A percentile compares a stretch with the other conserved stretches of the same genome.
These are phyloP conservation scores for Meyerozyma sp. DNA, from an alignment of 1,139 yeast species.

Conservation along the genomic window DNA sequence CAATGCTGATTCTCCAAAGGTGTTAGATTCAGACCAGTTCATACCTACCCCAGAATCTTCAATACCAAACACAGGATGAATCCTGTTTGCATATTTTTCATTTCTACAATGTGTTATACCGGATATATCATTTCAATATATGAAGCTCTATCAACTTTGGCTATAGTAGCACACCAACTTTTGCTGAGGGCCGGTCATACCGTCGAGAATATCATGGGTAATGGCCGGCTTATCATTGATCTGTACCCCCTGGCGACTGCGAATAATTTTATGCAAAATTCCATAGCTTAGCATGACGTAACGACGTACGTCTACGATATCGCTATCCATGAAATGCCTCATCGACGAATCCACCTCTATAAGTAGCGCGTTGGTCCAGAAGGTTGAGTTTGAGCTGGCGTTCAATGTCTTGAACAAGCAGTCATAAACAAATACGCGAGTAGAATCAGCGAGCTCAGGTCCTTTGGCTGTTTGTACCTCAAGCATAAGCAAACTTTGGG, in stretches of 20 bases:
- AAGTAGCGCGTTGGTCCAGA: conserved; percentile 15
- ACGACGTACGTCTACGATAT: conserved; percentile 36
- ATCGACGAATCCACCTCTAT: conserved; percentile 24
- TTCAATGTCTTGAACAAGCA: conserved; percentile 18
- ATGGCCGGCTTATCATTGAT: conserved; percentile 14
- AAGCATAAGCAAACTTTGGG: conserved; percentile 13
- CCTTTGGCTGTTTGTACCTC: conserved; percentile 9
- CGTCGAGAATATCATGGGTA: conserved; percentile 15
- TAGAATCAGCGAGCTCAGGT: conserved; percentile 1
- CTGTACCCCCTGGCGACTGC: conserved; percentile 4
- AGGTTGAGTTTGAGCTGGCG: conserved; percentile 12
- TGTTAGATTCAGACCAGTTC: conserved; percentile 10
- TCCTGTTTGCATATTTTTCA: conserved; percentile 4
- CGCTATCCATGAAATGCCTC: conserved; percentile 20
- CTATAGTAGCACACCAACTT: conserved; percentile 36
- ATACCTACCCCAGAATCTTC: conserved; percentile 20
- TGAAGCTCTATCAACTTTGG: conserved; percentile 8
- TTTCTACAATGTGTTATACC: conserved; percentile 3
- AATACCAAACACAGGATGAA: conserved; percentile 8
- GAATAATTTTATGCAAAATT: conserved; percentile 16
- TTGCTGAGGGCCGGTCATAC: conserved; percentile 27
- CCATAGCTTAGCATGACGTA: conserved; percentile 39
- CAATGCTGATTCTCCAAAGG: conserved; percentile 12
- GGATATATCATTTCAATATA: conserved; percentile 2
- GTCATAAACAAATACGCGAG: conserved; percentile 15